Evolutionary conservation across 1,284 basidiomycete genomes (phyloP).

Genomic region (Ceratobasidium sp.): DNA sequence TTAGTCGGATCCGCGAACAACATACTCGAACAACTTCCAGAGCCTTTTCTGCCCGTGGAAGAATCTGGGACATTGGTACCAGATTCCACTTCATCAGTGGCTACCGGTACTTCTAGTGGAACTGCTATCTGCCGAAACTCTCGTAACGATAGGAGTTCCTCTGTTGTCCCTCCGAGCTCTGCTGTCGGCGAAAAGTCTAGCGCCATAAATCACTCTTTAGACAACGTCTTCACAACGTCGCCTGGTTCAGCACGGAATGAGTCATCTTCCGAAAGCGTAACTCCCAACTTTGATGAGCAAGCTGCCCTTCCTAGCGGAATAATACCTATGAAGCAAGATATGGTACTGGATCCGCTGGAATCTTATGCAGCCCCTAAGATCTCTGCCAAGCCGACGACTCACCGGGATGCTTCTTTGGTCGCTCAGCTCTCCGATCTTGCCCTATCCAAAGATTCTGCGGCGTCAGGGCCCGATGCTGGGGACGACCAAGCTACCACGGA

Average conservation of each 20-base stretch:
- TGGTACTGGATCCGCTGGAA: background rate
- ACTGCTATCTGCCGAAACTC: background rate
- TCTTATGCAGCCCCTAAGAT: background rate
- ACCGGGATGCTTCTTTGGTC: background rate
- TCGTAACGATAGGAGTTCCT: background rate
- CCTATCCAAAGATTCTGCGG: background rate
- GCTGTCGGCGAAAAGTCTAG: background rate
- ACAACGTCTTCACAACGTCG: background rate
- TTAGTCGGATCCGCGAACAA: background rate
- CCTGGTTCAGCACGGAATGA: background rate
- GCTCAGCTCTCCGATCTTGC: background rate
- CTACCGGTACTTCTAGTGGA: background rate
- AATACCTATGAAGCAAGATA: constrained; percentile 45
- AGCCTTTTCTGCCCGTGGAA: background rate
- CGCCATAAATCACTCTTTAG: background rate
- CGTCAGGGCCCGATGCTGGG: background rate
- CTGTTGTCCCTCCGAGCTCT: background rate
- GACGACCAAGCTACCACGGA: background rate
- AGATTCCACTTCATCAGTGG: background rate
- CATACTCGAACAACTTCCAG: background rate
- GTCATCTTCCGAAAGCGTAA: background rate
- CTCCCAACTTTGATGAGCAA: background rate
- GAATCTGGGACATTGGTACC: background rate
- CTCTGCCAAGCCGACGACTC: background rate
- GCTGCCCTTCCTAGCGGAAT: background rate